Percentiles rank a stretch among this genome's conserved stretches.
These are phyloP conservation scores for Blechomonas ayalai DNA, from an alignment of 208 protist species.

Conservation along the genomic window DNA sequence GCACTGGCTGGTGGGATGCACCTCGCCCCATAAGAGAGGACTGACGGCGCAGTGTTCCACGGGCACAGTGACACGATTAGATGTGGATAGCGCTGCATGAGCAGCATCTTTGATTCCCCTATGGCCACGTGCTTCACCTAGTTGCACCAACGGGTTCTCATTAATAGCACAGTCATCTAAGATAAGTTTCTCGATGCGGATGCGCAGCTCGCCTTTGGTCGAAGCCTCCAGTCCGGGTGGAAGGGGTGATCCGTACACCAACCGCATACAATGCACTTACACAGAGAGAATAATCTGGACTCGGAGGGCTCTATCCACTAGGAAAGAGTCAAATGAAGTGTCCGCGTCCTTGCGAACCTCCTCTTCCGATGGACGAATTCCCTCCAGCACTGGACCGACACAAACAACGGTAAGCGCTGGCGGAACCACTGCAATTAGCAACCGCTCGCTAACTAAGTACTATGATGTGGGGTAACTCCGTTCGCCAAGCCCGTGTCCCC, in stretches of 20 bases:
- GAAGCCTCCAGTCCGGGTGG: slow-evolving; percentile 56
- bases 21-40: slow-evolving; percentile 76
- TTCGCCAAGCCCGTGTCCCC: no score
- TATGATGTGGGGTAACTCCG: no score
- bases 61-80: slow-evolving; percentile 58
- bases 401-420: no score
- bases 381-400: no score
- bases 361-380: no score
- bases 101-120: neutral
- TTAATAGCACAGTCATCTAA: slow-evolving; percentile 62
- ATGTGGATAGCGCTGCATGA: slow-evolving; percentile 5
- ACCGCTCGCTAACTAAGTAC: no score
- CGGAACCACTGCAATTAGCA: no score
- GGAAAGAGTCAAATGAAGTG: no score
- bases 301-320: no score
- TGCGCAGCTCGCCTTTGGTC: slow-evolving; percentile 73
- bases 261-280: slow-evolving; percentile 23
- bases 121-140: slow-evolving; percentile 11
- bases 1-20: slow-evolving; percentile 40
- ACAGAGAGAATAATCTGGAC: no score
- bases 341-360: no score
- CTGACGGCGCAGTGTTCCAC: slow-evolving; percentile 71
- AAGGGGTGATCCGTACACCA: slow-evolving; percentile 62
- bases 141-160: slow-evolving; percentile 37
- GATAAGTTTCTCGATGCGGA: slow-evolving; percentile 74